Percentiles rank a stretch among this genome's conserved stretches.
Evolutionary conservation across 257 asterid genomes (phyloP).

Genomic region (Capsicum chinense): DNA sequence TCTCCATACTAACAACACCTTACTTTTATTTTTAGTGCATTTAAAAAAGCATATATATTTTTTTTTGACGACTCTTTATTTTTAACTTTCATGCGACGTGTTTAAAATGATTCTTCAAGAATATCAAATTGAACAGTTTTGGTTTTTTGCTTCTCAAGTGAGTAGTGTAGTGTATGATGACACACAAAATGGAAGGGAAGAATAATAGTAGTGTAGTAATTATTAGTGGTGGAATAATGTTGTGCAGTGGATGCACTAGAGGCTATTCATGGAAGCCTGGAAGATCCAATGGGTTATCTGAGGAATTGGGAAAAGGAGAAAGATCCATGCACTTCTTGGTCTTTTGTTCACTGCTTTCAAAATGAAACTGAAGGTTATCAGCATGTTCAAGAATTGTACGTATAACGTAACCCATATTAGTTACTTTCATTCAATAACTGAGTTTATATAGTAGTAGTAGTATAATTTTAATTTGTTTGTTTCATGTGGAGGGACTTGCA

Average conservation of each 20-base stretch:
- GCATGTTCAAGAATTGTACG: constrained; percentile 82
- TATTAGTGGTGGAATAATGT: too few relatives aligned
- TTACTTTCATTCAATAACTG: background rate
- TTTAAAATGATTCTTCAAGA: too few relatives aligned
- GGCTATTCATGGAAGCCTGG: constrained; percentile 56
- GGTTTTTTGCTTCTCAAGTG: too few relatives aligned
- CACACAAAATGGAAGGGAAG: too few relatives aligned
- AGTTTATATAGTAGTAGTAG: background rate
- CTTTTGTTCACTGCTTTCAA: constrained; percentile 65
- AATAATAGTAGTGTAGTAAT: too few relatives aligned
- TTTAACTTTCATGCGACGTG: too few relatives aligned
- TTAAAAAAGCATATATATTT: too few relatives aligned
- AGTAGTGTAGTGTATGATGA: too few relatives aligned
- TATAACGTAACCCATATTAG: background rate
- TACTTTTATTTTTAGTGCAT: too few relatives aligned
- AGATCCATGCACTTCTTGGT: constrained; percentile 96
- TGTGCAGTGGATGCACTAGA: constrained; percentile 72
- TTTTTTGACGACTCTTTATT: too few relatives aligned
- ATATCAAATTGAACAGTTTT: too few relatives aligned
- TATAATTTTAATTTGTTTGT: background rate
- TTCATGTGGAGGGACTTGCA: background rate
- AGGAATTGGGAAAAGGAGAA: constrained; percentile 59
- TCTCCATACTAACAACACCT: too few relatives aligned
- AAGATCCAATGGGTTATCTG: constrained; percentile 63
- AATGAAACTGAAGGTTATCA: constrained; percentile 59